Conservation (phyloP, 768 basidiomycete species). For the Termitomyces sp. region DNA sequence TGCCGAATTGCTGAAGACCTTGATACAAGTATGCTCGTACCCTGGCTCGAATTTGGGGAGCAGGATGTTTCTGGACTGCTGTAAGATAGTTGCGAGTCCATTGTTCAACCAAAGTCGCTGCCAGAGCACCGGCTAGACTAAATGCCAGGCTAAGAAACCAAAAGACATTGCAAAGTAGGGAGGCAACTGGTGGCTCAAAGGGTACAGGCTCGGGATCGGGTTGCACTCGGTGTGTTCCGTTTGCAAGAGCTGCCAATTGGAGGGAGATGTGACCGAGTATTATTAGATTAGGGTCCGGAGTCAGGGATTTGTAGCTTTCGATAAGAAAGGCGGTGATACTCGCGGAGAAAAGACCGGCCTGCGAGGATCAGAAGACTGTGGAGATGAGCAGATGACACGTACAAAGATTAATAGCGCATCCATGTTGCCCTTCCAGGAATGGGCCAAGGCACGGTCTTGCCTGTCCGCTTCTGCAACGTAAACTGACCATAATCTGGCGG, state of each 20-base stretch:
- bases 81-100: slow-evolving; percentile 38
- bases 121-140: slow-evolving; percentile 34
- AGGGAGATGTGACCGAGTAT: slow-evolving; percentile 11
- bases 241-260: slow-evolving; percentile 8
- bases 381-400: neutral
- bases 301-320: slow-evolving; percentile 15
- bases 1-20: slow-evolving; percentile 30
- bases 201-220: neutral
- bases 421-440: slow-evolving; percentile 17
- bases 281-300: slow-evolving; percentile 4
- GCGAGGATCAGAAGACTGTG: neutral
- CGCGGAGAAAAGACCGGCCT: slow-evolving; percentile 20
- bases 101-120: slow-evolving; percentile 40
- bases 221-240: slow-evolving; percentile 2
- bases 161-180: slow-evolving; percentile 31
- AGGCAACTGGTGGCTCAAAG: slow-evolving; percentile 20
- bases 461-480: slow-evolving; percentile 17
- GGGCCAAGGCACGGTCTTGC: slow-evolving; percentile 12
- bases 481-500: slow-evolving; percentile 14
- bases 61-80: slow-evolving; percentile 22
- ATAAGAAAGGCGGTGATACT: slow-evolving; percentile 19
- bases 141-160: slow-evolving; percentile 42
- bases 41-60: slow-evolving; percentile 32
- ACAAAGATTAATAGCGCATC: slow-evolving; percentile 17
- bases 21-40: slow-evolving; percentile 34